phyloP scores from a whole-genome alignment of 352 stramenopile genomes.

The Pythium aquatile region DNA sequence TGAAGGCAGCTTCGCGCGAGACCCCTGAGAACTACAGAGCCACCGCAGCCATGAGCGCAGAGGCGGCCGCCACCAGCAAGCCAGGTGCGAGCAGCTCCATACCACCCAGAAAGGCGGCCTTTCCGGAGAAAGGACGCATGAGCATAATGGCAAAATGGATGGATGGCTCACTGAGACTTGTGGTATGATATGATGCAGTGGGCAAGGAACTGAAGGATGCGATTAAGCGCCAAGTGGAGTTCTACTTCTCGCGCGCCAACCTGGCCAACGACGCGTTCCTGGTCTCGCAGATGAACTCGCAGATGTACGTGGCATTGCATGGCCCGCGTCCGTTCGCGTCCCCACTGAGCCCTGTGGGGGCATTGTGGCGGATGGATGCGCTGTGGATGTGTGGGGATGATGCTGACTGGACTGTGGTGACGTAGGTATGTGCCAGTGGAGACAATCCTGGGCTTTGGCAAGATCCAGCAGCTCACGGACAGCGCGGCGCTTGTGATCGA shows the following conservation, averaged over 20 bases:
- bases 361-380: neutral
- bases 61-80: constrained; percentile 17
- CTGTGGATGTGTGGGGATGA: neutral
- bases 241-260: constrained; percentile 91
- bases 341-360: neutral
- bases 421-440: constrained; percentile 82
- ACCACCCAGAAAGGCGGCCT: neutral
- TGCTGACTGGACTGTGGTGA: neutral
- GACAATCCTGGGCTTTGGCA: constrained; percentile 78
- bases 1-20: neutral
- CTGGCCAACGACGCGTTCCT: constrained; percentile 85
- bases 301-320: constrained; percentile 54
- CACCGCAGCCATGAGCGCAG: constrained; percentile 24
- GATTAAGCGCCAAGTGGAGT: constrained; percentile 88
- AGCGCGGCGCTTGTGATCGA: constrained; percentile 61
- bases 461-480: constrained; percentile 84
- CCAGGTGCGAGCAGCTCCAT: constrained; percentile 12
- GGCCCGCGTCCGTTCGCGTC: neutral
- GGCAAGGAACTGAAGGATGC: constrained; percentile 72
- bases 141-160: neutral
- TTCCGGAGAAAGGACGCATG: neutral
- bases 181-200: neutral
- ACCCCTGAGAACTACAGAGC: constrained; percentile 5
- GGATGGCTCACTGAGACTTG: neutral
- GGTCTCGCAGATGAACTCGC: constrained; percentile 89